Evolutionary conservation across 495 filamentous ascomycete genomes (phyloP), one percentile per base, ranked within the genome.

Genomic region (Aspergillus ostianus): DNA sequence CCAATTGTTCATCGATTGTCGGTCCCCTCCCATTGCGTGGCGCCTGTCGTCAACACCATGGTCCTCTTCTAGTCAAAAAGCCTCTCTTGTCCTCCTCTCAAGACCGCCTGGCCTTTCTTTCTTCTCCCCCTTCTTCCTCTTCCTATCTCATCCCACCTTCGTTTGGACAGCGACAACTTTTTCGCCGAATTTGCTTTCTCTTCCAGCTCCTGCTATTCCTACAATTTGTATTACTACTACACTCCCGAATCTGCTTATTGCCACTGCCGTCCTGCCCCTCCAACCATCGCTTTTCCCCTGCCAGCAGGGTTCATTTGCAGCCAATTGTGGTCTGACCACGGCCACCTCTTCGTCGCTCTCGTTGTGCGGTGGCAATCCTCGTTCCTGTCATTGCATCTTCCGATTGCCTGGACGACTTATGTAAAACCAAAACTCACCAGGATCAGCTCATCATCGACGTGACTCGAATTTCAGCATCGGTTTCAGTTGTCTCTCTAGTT

Each of bases 21-120:
- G 53, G 49, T 47, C 57, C 56, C 60, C 59, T 59, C 59, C 53
- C 21, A 62, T 72, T 74, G 70, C 70, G 70, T 74, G 70, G 70
- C 70, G 66, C 53, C 57, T 59, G 65, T 67, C 67, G 66, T 71
- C 68, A 69, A 70, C 67, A 48, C 55, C 36, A 64, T 36, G 53
- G 32, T 41, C 36, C 50, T 30, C 13, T 59, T 57, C 48, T 56
- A 64, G 61, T 66, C 66, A 68, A 70, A 69, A 56, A 56, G 56
- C 61, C 61, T 56, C 62, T 51, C 53, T 45, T 41, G 10, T 54
- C 59, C 61, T 54, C 53, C 18, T 46, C 51, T 48, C 41, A 18
- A 44, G 17, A 18, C 36, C 15, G n/a, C 4, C 3, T 23, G 52
- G 27, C 9, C 5, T 55, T 6, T 19, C 19, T 55, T 53, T 53